These are phyloP conservation scores for Heracleum sosnowskyi DNA, from an alignment of 129 eudicot genomes.

Conservation along the genomic window DNA sequence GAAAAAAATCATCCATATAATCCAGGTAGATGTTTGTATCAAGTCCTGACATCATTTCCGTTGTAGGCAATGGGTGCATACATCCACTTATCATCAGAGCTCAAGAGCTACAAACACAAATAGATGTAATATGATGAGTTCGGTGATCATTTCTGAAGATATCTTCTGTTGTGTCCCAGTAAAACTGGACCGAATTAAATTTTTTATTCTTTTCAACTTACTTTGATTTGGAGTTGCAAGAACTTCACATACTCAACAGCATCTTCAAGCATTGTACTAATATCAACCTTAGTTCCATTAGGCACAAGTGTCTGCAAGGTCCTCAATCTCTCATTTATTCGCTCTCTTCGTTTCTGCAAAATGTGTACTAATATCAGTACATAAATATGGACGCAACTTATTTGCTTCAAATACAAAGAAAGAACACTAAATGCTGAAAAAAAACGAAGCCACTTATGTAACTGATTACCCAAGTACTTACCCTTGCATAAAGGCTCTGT, in stretches of 20 bases:
- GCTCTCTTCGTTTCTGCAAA: slow-evolving; percentile 67
- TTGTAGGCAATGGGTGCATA: slow-evolving; percentile 81
- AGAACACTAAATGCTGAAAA: neutral
- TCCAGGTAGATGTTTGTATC: slow-evolving; percentile 32
- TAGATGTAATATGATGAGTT: neutral
- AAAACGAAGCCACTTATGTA: neutral
- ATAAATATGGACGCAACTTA: neutral
- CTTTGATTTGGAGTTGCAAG: slow-evolving; percentile 60
- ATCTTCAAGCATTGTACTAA: slow-evolving; percentile 82
- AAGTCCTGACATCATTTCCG: slow-evolving; percentile 65
- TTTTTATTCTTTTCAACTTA: slow-evolving; percentile 3
- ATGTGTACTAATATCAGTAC: neutral
- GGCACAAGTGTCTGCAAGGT: slow-evolving; percentile 68
- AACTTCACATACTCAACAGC: slow-evolving; percentile 53
- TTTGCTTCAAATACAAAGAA: too few relatives aligned
- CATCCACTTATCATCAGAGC: slow-evolving; percentile 74
- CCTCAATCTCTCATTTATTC: slow-evolving; percentile 65
- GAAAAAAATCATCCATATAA: slow-evolving; percentile 19
- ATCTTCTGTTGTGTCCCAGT: neutral
- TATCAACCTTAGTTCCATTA: slow-evolving; percentile 81
- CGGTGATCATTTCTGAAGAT: neutral
- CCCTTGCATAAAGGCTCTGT: slow-evolving; percentile 84
- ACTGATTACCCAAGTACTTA: neutral
- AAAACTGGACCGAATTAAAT: neutral
- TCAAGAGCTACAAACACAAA: slow-evolving; percentile 40